A percentile compares a stretch with the other conserved stretches of the same genome.
phyloP scores from a whole-genome alignment of 73 alveolate species.

The Tetrahymena elliotti region DNA sequence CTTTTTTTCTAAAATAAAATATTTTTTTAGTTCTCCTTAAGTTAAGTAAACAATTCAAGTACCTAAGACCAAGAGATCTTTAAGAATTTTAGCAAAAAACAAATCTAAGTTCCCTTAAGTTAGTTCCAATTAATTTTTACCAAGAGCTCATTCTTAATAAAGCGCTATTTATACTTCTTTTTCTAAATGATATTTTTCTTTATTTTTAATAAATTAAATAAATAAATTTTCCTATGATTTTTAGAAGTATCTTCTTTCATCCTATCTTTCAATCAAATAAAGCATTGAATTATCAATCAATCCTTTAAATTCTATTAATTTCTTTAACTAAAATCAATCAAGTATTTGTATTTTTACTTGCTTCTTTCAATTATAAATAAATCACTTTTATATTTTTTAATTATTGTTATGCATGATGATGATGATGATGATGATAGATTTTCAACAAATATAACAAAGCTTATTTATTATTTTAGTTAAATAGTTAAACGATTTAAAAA shows the following conservation, averaged over 20 bases:
- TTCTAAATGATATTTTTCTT: not conserved
- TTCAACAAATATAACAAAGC: too few species aligned
- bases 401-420: not conserved
- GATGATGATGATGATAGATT: too few species aligned
- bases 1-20: not conserved
- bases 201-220: not conserved
- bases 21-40: not conserved
- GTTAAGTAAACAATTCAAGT: not conserved
- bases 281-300: not conserved
- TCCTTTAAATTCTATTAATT: not conserved
- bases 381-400: not conserved
- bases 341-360: too few species aligned
- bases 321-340: not conserved
- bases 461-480: too few species aligned
- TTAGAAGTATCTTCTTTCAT: not conserved
- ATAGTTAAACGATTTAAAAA: too few species aligned
- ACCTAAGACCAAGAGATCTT: constrained; percentile 58
- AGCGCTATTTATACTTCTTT: not conserved
- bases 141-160: constrained; percentile 40
- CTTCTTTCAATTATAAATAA: too few species aligned
- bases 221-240: not conserved
- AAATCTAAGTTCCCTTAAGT: constrained; percentile 68
- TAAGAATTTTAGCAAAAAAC: constrained; percentile 64
- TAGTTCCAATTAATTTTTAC: constrained; percentile 55
- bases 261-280: not conserved